A percentile compares a stretch with the other conserved stretches of the same genome.
These are phyloP conservation scores for Fennellomyces sp. DNA, from an alignment of 371 early-diverging fungal species.

Conservation along the genomic window DNA sequence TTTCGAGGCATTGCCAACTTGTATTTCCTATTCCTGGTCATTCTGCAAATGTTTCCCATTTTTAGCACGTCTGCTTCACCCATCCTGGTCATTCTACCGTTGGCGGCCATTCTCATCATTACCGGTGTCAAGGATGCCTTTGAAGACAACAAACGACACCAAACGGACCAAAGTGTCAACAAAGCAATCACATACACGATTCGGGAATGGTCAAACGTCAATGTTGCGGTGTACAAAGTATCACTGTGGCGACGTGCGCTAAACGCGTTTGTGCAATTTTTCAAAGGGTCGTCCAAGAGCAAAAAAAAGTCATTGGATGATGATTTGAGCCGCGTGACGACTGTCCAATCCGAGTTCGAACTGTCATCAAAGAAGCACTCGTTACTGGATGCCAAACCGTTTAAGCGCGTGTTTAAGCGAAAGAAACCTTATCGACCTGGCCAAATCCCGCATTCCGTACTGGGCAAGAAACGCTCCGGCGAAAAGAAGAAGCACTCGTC, in stretches of 20 bases:
- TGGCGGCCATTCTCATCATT: conserved; percentile 79
- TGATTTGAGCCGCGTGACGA: conserved; percentile 19
- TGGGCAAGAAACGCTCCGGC: no score
- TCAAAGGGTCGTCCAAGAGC: conserved; percentile 6
- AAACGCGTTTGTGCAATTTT: conserved; percentile 5
- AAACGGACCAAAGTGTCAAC: conserved; percentile 81
- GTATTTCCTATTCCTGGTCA: conserved; percentile 89
- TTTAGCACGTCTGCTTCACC: conserved; percentile 73
- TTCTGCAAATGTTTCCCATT: conserved; percentile 82
- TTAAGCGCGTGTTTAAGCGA: conserved; percentile 28
- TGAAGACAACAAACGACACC: conserved; percentile 93
- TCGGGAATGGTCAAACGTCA: conserved; percentile 61
- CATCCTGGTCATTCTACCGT: conserved; percentile 82
- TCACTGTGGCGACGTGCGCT: conserved; percentile 35
- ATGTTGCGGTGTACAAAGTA: conserved; percentile 46
- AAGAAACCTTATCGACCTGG: conserved; percentile 52
- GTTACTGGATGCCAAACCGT: conserved; percentile 19
- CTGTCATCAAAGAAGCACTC: conserved; percentile 20
- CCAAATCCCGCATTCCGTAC: conserved; percentile 53
- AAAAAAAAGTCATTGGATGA: conserved; percentile 21
- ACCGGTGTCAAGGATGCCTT: conserved; percentile 95
- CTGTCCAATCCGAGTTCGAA: conserved; percentile 14
- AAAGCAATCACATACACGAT: conserved; percentile 58
- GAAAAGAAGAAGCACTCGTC: conserved; percentile 17
- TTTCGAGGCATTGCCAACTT: conserved; percentile 92